Evolutionary conservation across 495 filamentous ascomycete genomes (phyloP), one percentile per base, ranked within the genome.

Genomic region (Daldinia caldariorum): DNA sequence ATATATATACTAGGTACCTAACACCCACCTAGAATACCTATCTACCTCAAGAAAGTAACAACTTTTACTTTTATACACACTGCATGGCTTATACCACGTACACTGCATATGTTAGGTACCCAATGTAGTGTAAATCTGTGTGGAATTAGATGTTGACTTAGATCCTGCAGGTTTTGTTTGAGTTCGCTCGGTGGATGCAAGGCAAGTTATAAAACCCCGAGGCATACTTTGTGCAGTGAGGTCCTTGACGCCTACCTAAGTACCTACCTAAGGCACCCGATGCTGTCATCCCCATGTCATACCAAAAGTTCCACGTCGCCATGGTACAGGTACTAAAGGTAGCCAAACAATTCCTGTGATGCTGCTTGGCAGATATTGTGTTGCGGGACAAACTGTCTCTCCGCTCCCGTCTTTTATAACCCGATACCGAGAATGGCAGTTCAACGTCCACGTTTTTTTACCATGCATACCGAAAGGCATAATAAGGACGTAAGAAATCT

Each of bases 231-330:
- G 38, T 35, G 4, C 18, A 35, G 60, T n/a, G n/a, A n/a, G n/a
- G n/a, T 18, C n/a, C 39, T 26, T 16, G 16, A 20, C 22, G 43
- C 9, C 43, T 47, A 35, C n/a, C n/a, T n/a, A n/a, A n/a, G n/a
- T n/a, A n/a, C n/a, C n/a, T n/a, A n/a, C n/a, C n/a, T n/a, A n/a
- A n/a, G 53, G 32, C n/a, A 58, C 32, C 60, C 35, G 31, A 58
- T 38, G 59, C 49, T 67, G 69, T 71, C 69, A 61, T 71, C 69
- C 69, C 69, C 53, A 71, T 62, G 34, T 58, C 26, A 37, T 45
- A n/a, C 18, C 29, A 37, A 39, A 61, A 55, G 7, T 47, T 32
- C 29, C 14, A 53, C 26, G 49, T 31, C 6, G 22, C 29, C 32
- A 53, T 53, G 56, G 53, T 66, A 60, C 56, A 22, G 64, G 9